These are phyloP conservation scores for Umbelopsis isabellina DNA, from an alignment of 192 early-diverging fungal genomes.

Conservation along the genomic window DNA sequence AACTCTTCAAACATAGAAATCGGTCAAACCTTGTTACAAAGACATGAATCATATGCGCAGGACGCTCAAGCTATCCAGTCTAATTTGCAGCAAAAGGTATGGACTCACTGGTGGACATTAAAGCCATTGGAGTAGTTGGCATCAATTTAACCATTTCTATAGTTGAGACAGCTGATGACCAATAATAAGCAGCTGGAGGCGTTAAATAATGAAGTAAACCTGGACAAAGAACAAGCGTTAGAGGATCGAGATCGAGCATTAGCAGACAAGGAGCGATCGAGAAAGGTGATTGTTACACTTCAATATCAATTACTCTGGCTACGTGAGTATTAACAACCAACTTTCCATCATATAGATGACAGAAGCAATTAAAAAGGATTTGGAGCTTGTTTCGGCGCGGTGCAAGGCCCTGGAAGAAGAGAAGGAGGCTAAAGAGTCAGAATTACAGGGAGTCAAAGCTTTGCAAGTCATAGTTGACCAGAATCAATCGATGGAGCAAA, in stretches of 20 bases:
- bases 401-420: constrained; percentile 1
- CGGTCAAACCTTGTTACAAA: constrained; percentile 46
- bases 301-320: too few species aligned
- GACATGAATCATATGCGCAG: constrained; percentile 40
- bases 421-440: constrained; percentile 6
- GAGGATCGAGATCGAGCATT: background rate
- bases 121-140: background rate
- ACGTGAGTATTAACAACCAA: too few species aligned
- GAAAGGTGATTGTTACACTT: background rate
- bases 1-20: constrained; percentile 36
- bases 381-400: background rate
- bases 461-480: constrained; percentile 31
- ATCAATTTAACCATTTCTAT: constrained; percentile 11
- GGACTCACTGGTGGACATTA: background rate
- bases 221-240: constrained; percentile 24
- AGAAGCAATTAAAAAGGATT: constrained; percentile 1
- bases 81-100: constrained; percentile 42
- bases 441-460: background rate
- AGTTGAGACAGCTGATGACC: constrained; percentile 24
- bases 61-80: constrained; percentile 32
- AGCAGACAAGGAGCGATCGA: background rate
- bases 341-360: background rate
- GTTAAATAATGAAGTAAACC: constrained; percentile 40
- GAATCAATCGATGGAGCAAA: constrained; percentile 28
- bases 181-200: constrained; percentile 32